Percentiles rank a stretch among this genome's conserved stretches.
These are phyloP conservation scores for Coemansia sp. DNA, from an alignment of 192 early-diverging fungal species.

Conservation along the genomic window DNA sequence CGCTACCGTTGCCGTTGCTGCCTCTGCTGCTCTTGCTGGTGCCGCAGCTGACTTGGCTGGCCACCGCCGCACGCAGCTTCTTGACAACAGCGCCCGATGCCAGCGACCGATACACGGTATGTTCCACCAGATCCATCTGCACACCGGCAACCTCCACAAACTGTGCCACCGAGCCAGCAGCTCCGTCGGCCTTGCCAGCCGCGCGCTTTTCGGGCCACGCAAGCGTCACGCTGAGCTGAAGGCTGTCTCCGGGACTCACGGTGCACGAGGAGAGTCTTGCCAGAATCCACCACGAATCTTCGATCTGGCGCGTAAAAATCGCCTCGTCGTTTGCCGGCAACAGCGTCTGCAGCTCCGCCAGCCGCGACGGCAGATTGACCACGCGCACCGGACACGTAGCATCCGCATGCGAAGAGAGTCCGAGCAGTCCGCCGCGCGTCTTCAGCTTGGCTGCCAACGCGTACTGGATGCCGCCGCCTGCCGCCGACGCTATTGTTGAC, in stretches of 20 bases:
- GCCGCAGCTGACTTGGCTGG: background rate
- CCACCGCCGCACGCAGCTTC: constrained; percentile 9
- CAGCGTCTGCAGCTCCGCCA: constrained; percentile 15
- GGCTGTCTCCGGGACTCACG: constrained; percentile 20
- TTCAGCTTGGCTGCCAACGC: constrained; percentile 19
- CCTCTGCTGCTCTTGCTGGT: background rate
- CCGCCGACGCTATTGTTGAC: constrained; percentile 30
- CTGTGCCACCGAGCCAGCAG: background rate
- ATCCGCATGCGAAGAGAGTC: background rate
- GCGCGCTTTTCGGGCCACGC: constrained; percentile 26
- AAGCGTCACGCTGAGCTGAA: constrained; percentile 19
- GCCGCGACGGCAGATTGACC: constrained; percentile 31
- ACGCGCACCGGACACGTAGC: constrained; percentile 27
- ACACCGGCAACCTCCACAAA: constrained; percentile 17
- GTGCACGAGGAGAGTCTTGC: constrained; percentile 32
- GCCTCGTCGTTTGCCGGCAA: constrained; percentile 36
- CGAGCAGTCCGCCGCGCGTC: constrained; percentile 8
- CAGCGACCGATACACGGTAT: constrained; percentile 31
- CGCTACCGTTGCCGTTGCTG: background rate
- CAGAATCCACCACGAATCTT: constrained; percentile 37
- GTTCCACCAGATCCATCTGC: constrained; percentile 35
- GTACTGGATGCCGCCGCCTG: constrained; percentile 47
- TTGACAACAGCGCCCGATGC: constrained; percentile 22
- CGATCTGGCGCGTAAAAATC: constrained; percentile 35
- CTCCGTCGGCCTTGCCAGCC: constrained; percentile 5